These are phyloP conservation scores for Daphne laureola DNA, from an alignment of 441 rosid species.

Conservation along the genomic window DNA sequence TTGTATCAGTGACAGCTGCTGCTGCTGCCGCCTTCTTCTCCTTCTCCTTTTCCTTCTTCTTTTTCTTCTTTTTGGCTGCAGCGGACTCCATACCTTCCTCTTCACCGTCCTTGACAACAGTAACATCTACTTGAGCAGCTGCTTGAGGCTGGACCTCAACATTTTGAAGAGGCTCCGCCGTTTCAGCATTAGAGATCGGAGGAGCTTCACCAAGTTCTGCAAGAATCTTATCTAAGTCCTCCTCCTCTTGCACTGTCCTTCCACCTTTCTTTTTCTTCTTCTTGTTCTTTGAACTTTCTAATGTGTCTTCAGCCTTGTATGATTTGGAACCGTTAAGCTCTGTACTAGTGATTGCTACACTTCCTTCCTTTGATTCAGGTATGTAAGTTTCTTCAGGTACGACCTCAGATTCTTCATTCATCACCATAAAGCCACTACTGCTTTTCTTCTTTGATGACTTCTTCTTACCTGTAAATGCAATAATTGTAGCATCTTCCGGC, in stretches of 20 bases:
- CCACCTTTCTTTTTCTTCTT: constrained; percentile 81
- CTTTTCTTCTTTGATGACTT: constrained; percentile 81
- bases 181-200: constrained; percentile 25
- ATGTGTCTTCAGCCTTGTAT: constrained; percentile 37
- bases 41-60: constrained; percentile 83
- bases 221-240: constrained; percentile 87
- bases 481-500: constrained; percentile 30
- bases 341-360: constrained; percentile 8
- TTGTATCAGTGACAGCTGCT: constrained; percentile 29
- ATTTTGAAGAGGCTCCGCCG: constrained; percentile 28
- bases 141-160: constrained; percentile 41
- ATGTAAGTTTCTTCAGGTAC: constrained; percentile 25
- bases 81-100: constrained; percentile 67
- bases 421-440: constrained; percentile 23
- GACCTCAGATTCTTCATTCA: constrained; percentile 23
- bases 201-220: constrained; percentile 75
- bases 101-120: constrained; percentile 64
- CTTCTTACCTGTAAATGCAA: constrained; percentile 63
- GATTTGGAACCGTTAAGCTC: constrained; percentile 22
- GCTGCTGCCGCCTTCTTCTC: constrained; percentile 80
- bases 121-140: constrained; percentile 29
- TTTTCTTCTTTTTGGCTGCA: constrained; percentile 87
- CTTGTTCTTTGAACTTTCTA: constrained; percentile 64
- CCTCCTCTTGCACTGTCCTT: constrained; percentile 90
- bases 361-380: constrained; percentile 14